These are phyloP conservation scores for Boletus rubroflammeus DNA, from an alignment of 768 basidiomycete genomes.

Conservation along the genomic window DNA sequence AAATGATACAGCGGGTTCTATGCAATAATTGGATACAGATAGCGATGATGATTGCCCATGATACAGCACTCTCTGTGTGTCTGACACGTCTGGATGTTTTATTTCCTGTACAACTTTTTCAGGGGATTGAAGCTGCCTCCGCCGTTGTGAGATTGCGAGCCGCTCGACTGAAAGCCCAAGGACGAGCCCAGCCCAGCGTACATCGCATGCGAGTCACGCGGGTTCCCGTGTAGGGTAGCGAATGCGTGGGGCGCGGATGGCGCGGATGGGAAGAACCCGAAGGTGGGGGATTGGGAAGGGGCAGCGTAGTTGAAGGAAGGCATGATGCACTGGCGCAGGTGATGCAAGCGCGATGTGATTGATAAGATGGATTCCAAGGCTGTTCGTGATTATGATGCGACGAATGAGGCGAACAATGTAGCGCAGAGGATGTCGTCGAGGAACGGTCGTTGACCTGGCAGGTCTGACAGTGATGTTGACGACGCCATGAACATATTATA, in stretches of 20 bases:
- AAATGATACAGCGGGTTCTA: constrained; percentile 23
- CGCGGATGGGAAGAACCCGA: constrained; percentile 55
- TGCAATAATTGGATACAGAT: constrained; percentile 19
- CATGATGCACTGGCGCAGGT: constrained; percentile 31
- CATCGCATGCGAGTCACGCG: constrained; percentile 57
- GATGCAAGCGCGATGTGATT: neutral
- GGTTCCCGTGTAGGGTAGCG: constrained; percentile 52
- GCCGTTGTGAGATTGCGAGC: constrained; percentile 22
- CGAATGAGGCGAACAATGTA: constrained; percentile 10
- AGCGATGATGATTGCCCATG: too few relatives aligned
- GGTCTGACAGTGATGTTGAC: constrained; percentile 6
- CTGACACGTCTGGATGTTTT: neutral
- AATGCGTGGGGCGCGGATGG: constrained; percentile 58
- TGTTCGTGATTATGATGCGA: neutral
- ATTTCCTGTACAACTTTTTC: constrained; percentile 38
- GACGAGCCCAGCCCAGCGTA: constrained; percentile 47
- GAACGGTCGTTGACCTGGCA: constrained; percentile 2
- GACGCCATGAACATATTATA: constrained; percentile 24
- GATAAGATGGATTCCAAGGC: neutral
- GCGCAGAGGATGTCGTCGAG: constrained; percentile 8
- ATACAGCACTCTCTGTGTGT: too few relatives aligned
- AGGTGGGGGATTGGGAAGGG: constrained; percentile 51
- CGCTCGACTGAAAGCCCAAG: constrained; percentile 22
- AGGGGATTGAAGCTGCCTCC: constrained; percentile 27
- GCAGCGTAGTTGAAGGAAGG: constrained; percentile 42